A percentile compares a stretch with the other conserved stretches of the same genome.
phyloP scores from a whole-genome alignment of 257 asterid genomes.

The Fraxinus anomala region DNA sequence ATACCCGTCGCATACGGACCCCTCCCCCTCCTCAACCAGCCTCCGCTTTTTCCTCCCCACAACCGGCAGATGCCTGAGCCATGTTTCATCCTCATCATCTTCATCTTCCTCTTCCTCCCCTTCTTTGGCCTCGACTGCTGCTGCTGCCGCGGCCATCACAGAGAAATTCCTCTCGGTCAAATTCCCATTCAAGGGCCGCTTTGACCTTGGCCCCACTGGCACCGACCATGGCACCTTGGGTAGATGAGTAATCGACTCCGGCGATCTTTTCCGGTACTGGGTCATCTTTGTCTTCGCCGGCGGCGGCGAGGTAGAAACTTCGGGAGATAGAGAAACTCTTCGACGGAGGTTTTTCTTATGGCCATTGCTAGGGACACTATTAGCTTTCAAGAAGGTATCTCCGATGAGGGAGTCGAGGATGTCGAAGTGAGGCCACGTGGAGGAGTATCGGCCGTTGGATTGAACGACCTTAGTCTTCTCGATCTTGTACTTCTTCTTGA shows the following conservation, averaged over 20 bases:
- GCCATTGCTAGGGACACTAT: constrained; percentile 19
- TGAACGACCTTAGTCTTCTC: constrained; percentile 62
- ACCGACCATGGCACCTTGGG: constrained; percentile 49
- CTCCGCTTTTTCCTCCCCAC: constrained; percentile 38
- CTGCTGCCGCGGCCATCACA: constrained; percentile 72
- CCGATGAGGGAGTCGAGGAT: constrained; percentile 74
- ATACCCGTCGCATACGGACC: constrained; percentile 44
- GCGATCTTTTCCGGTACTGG: constrained; percentile 33
- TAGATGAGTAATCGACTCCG: constrained; percentile 30
- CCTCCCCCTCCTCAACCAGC: constrained; percentile 21
- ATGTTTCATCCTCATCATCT: constrained; percentile 32
- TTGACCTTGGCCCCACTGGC: constrained; percentile 85
- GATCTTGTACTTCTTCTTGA: constrained; percentile 83
- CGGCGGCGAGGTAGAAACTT: constrained; percentile 45
- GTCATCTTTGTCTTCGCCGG: constrained; percentile 15
- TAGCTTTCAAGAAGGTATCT: constrained; percentile 37
- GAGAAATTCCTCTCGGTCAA: constrained; percentile 65
- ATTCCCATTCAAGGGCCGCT: constrained; percentile 53
- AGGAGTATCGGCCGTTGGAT: constrained; percentile 55
- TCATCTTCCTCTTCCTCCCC: constrained; percentile 24
- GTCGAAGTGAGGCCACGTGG: constrained; percentile 79
- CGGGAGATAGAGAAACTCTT: constrained; percentile 40
- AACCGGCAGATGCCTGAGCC: constrained; percentile 25
- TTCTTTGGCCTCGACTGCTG: constrained; percentile 55
- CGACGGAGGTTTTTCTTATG: constrained; percentile 42